Percentiles rank a stretch among this genome's conserved stretches.
These are phyloP conservation scores for Hansenula lynferdii DNA, from an alignment of 1,139 yeast genomes.

Conservation along the genomic window DNA sequence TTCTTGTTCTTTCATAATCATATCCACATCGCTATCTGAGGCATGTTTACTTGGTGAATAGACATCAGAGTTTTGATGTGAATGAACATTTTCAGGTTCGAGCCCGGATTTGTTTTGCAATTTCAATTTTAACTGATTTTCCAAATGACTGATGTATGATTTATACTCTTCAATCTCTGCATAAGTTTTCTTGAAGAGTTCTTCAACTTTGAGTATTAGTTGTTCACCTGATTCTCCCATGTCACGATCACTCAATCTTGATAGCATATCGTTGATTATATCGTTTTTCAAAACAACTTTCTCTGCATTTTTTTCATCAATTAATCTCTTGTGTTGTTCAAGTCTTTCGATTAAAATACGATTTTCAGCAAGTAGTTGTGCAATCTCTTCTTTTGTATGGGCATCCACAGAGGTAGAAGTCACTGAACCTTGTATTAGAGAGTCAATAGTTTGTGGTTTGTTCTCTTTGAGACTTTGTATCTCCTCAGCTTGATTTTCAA, in stretches of 20 bases:
- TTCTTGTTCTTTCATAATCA: slow-evolving; percentile 51
- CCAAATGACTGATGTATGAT: slow-evolving; percentile 59
- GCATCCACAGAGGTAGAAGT: slow-evolving; percentile 7
- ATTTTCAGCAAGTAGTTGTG: slow-evolving; percentile 57
- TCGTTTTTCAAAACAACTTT: slow-evolving; percentile 51
- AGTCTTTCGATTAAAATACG: slow-evolving; percentile 55
- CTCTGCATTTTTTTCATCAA: slow-evolving; percentile 55
- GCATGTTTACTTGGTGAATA: slow-evolving; percentile 2
- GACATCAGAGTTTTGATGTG: slow-evolving; percentile 3
- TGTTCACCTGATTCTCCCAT: slow-evolving; percentile 9
- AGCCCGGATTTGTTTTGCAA: slow-evolving; percentile 2
- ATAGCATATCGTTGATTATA: slow-evolving; percentile 41
- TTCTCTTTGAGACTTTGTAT: slow-evolving; percentile 24
- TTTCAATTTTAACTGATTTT: slow-evolving; percentile 40
- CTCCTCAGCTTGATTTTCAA: slow-evolving; percentile 35
- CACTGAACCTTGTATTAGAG: slow-evolving; percentile 1
- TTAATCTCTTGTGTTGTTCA: slow-evolving; percentile 62
- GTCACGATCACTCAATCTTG: slow-evolving; percentile 10
- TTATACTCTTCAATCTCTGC: slow-evolving; percentile 56
- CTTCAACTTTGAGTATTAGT: slow-evolving; percentile 23
- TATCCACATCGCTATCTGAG: slow-evolving; percentile 16
- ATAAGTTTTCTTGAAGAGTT: slow-evolving; percentile 25
- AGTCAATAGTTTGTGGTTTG: slow-evolving; percentile 1
- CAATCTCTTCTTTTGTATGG: slow-evolving; percentile 26
- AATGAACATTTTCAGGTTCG: neutral